Base-by-base conservation (phyloP, 768 basidiomycete genomes). In the Podaxis rugospora region DNA sequence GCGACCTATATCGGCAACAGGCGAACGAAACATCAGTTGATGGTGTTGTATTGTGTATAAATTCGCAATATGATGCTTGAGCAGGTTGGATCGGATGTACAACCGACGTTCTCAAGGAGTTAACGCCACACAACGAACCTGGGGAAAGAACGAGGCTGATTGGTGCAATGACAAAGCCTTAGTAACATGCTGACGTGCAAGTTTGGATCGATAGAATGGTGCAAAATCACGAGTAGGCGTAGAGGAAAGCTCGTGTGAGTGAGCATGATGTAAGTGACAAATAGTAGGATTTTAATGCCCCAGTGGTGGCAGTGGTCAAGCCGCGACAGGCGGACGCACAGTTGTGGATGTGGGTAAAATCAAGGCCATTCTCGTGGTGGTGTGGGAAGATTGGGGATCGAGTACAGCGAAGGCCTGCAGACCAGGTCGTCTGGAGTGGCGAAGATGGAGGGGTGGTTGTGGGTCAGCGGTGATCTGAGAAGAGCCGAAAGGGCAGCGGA, bases 381-480 rank as follows among this genome's bases (percentile, higher is more conserved):
- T 44, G 42, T 44, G 42, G 42, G 42, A 44, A 44, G 42, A 32
- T 32, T 32, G 32, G 32, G 32, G 32, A 32, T 32, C 2, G 39
- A 44, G 14, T 6, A 16, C 18, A 18, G 18, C 6, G 42, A n/a
- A 13, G n/a, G 42, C 42, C 42, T 18, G 42, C 4, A 44, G 14
- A 16, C n/a, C 16, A 2, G 18, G 13, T 16, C 14, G 18, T 18
- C 42, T n/a, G 18, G 16, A 18, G 42, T 5, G 18, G n/a, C 42
- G n/a, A 44, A n/a, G 42, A 44, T 7, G 18, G 14, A n/a, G 70
- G 71, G 71, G 68, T 69, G 72, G 69, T 69, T 64, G 69, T 70
- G 67, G 51, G 51, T 37, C 9, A n/a, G 27, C 27, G 25, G 32
- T n/a, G 23, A 40, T 25, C 28, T 40, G 28, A 57, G 50, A 11